These are phyloP conservation scores for Dothistroma septosporum DNA, from an alignment of 2,329 filamentous ascomycete genomes.

Conservation along the genomic window DNA sequence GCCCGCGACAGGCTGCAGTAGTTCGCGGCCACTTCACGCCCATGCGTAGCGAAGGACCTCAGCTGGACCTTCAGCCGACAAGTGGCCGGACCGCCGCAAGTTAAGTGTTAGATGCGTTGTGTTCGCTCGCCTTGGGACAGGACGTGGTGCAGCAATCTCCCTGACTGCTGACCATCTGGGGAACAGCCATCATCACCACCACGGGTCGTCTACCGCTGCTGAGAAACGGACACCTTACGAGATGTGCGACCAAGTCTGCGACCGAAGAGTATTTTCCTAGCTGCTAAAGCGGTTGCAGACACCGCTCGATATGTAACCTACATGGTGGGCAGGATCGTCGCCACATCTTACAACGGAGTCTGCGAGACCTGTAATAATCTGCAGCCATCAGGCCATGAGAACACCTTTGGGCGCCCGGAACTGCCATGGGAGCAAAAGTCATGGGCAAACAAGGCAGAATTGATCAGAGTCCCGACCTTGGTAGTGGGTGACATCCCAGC, in stretches of 20 bases:
- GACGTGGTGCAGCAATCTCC: not conserved
- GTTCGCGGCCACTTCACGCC: not conserved
- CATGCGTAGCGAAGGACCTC: not conserved
- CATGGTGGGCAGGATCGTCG: not conserved
- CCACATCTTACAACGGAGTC: not conserved
- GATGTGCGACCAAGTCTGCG: not conserved
- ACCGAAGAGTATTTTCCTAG: not conserved
- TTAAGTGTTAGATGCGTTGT: not conserved
- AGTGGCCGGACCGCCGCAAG: not conserved
- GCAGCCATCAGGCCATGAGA: conserved; percentile 1
- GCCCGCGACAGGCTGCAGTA: not conserved
- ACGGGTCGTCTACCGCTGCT: not conserved
- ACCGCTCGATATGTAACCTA: not conserved
- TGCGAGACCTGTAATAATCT: conserved; percentile 6
- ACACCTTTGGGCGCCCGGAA: conserved; percentile 1
- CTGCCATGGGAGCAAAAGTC: not conserved
- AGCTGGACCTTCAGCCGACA: not conserved
- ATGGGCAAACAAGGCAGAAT: not conserved
- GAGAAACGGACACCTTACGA: not conserved
- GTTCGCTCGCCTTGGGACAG: not conserved
- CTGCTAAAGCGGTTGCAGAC: not conserved
- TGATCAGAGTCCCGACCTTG: not conserved
- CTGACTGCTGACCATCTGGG: not conserved
- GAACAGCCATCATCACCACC: not conserved
- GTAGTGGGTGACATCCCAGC: not conserved